Percentiles rank a stretch among this genome's conserved stretches.
These are phyloP conservation scores for Chaetomiaceae sp. DNA, from an alignment of 2,329 filamentous ascomycete species.

Conservation along the genomic window DNA sequence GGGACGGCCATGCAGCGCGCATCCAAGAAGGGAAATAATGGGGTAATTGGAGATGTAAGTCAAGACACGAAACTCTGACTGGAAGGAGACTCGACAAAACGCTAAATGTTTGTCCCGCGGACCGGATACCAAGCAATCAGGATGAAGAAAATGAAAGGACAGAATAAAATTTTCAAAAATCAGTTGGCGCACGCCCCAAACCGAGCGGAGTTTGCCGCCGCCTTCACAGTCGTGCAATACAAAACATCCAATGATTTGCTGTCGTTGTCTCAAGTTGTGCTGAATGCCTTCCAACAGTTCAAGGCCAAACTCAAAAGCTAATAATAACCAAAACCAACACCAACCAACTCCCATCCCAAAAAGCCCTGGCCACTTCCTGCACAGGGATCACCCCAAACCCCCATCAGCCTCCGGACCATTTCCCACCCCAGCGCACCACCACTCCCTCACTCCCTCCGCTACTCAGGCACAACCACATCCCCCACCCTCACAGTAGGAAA, in stretches of 20 bases:
- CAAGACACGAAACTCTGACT: not conserved
- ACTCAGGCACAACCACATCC: slow-evolving; percentile 32
- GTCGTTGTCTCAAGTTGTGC: not conserved
- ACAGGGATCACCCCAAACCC: no score
- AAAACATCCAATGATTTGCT: not conserved
- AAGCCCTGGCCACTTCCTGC: not conserved
- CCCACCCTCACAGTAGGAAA: slow-evolving; percentile 47
- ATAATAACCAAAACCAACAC: no score
- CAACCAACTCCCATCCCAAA: no score
- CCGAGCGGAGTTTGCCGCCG: not conserved
- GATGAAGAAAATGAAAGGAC: no score
- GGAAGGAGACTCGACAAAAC: not conserved
- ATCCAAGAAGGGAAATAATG: not conserved
- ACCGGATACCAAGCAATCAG: no score
- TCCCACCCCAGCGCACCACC: not conserved
- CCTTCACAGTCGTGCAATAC: not conserved
- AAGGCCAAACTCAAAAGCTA: no score
- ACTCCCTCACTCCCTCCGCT: slow-evolving; percentile 1
- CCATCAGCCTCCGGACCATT: not conserved
- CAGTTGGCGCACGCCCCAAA: not conserved
- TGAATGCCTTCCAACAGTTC: not conserved
- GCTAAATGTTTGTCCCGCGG: no score
- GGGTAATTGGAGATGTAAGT: not conserved
- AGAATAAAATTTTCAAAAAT: not conserved
- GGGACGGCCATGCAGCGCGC: not conserved